These are phyloP conservation scores for Saposhnikovia divaricata DNA, from an alignment of 129 eudicot genomes.

Conservation along the genomic window DNA sequence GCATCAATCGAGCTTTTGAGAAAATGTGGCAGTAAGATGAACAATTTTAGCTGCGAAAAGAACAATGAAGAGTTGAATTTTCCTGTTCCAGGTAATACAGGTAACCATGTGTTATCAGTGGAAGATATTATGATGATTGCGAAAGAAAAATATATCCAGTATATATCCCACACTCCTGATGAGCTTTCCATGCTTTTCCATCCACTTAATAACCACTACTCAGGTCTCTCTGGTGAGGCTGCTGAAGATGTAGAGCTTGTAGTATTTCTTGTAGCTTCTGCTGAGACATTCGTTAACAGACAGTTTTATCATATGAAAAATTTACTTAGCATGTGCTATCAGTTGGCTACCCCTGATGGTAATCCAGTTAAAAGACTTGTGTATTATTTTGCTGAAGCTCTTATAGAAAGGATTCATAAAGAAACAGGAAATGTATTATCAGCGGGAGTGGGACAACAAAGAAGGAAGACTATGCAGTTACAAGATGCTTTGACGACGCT, in stretches of 20 bases:
- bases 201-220: not conserved
- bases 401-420: constrained; percentile 11
- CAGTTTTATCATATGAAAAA: constrained; percentile 10
- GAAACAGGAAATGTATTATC: constrained; percentile 3
- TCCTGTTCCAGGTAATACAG: not conserved
- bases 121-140: constrained; percentile 21
- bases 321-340: constrained; percentile 13
- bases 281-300: constrained; percentile 7
- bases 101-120: constrained; percentile 4
- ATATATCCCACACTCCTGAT: not conserved
- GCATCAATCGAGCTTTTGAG: constrained; percentile 27
- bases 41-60: constrained; percentile 3
- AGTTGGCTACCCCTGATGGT: not conserved
- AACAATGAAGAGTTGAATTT: not conserved
- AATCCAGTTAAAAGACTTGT: constrained; percentile 17
- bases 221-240: constrained; percentile 6
- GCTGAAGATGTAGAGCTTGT: constrained; percentile 20
- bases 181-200: constrained; percentile 15
- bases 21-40: constrained; percentile 14
- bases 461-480: not conserved
- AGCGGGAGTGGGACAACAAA: not conserved
- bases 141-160: constrained; percentile 22
- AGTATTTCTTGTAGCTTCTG: constrained; percentile 9
- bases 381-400: constrained; percentile 18
- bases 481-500: not conserved